Evolutionary conservation across 768 basidiomycete species (phyloP).

Genomic region (Lactarius hengduanensis): DNA sequence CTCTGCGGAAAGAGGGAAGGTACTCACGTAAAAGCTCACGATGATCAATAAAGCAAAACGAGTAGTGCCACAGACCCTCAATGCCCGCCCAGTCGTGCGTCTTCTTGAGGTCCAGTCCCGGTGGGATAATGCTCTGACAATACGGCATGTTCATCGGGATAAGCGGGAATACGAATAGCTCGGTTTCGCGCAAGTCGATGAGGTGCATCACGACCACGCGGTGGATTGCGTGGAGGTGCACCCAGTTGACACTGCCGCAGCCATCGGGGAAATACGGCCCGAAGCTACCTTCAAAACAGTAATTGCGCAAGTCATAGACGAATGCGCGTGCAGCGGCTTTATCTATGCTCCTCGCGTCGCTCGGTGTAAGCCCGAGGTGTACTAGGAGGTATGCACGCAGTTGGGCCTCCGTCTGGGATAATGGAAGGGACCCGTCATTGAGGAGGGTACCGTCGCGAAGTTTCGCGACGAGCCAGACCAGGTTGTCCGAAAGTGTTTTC

Average conservation of each 20-base stretch:
- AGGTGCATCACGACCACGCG: constrained; percentile 57
- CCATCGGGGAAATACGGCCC: constrained; percentile 55
- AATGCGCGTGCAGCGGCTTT: constrained; percentile 48
- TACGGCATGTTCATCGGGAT: constrained; percentile 53
- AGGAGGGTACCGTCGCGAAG: constrained; percentile 48
- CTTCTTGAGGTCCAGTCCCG: constrained; percentile 38
- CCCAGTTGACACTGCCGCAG: constrained; percentile 54
- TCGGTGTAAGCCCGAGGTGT: constrained; percentile 52
- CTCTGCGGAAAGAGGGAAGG: too few relatives aligned
- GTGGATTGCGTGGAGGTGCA: constrained; percentile 53
- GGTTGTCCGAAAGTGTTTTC: constrained; percentile 46
- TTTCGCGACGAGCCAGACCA: constrained; percentile 49
- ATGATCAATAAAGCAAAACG: constrained; percentile 72
- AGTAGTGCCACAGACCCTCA: constrained; percentile 56
- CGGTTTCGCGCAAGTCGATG: constrained; percentile 40
- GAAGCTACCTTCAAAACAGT: constrained; percentile 47
- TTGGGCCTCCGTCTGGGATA: constrained; percentile 42
- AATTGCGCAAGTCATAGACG: constrained; percentile 64
- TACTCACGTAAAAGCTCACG: constrained; percentile 59
- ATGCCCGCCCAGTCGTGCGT: constrained; percentile 59
- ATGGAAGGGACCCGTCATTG: constrained; percentile 32
- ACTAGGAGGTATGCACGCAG: constrained; percentile 54
- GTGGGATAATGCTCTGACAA: constrained; percentile 51
- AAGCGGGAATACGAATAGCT: constrained; percentile 32
- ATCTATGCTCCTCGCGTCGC: constrained; percentile 38